These are phyloP conservation scores for Russula griseocarnosa DNA, from an alignment of 768 basidiomycete genomes.

Conservation along the genomic window DNA sequence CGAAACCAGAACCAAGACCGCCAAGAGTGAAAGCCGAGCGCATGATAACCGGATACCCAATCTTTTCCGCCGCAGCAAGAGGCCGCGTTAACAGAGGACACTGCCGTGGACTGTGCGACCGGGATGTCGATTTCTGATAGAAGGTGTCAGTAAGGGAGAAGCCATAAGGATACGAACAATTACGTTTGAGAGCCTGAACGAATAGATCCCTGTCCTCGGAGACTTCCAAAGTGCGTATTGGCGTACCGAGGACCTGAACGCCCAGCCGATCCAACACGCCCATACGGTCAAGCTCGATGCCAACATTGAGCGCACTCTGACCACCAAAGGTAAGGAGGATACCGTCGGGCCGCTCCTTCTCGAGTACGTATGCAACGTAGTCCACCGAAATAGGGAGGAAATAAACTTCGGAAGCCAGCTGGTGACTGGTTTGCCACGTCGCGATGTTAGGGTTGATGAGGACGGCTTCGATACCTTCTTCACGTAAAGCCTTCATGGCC, in stretches of 20 bases:
- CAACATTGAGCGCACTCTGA: conserved; percentile 96
- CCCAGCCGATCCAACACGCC: conserved; percentile 61
- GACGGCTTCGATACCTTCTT: conserved; percentile 90
- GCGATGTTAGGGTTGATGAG: conserved; percentile 99
- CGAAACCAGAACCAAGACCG: conserved; percentile 97
- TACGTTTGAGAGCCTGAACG: conserved; percentile 88
- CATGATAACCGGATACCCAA: conserved; percentile 96
- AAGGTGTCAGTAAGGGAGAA: conserved; percentile 72
- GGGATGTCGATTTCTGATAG: conserved; percentile 49
- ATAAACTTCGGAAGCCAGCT: conserved; percentile 94
- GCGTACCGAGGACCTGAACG: conserved; percentile 89
- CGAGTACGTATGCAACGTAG: conserved; percentile 97
- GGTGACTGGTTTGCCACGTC: conserved; percentile 98
- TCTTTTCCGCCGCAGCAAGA: conserved; percentile 81
- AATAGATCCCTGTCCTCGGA: conserved; percentile 73
- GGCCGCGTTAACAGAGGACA: conserved; percentile 95
- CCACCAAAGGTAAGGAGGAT: conserved; percentile 97
- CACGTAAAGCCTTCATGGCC: conserved; percentile 94
- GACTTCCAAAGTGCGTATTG: conserved; percentile 80
- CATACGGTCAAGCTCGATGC: conserved; percentile 75
- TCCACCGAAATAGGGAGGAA: conserved; percentile 95
- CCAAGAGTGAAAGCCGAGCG: conserved; percentile 97
- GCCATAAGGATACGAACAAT: conserved; percentile 58
- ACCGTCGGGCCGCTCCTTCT: conserved; percentile 97
- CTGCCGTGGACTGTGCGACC: conserved; percentile 76